Conservation (phyloP, 1,139 yeast species). For the Lodderomyces jiufengensis region DNA sequence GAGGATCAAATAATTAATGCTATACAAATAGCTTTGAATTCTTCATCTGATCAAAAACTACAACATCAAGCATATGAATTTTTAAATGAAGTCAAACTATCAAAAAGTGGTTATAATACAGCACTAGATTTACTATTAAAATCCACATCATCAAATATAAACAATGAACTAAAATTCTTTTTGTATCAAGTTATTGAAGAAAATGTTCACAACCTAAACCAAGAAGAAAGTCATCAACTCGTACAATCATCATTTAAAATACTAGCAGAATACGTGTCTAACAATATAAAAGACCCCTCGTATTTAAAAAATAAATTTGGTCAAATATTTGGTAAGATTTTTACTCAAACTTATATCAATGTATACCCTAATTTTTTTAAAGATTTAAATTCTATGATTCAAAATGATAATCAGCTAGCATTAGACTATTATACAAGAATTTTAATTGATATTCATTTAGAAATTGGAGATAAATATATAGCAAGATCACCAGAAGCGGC, state of each 20-base stretch:
- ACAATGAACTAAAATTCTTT: slow-evolving; percentile 65
- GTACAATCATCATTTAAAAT: slow-evolving; percentile 41
- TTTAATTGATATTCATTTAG: slow-evolving; percentile 74
- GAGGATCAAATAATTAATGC: slow-evolving; percentile 91
- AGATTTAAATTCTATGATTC: slow-evolving; percentile 42
- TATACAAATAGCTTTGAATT: slow-evolving; percentile 81
- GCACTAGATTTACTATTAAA: slow-evolving; percentile 59
- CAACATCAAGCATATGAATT: slow-evolving; percentile 83
- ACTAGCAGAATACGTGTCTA: slow-evolving; percentile 27
- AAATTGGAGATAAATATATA: slow-evolving; percentile 89
- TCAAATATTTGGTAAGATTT: slow-evolving; percentile 67
- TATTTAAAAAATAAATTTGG: slow-evolving; percentile 78
- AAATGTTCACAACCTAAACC: slow-evolving; percentile 45
- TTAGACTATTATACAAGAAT: slow-evolving; percentile 77
- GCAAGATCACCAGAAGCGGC: slow-evolving; percentile 59
- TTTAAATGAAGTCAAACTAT: slow-evolving; percentile 68
- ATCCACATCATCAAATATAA: slow-evolving; percentile 20
- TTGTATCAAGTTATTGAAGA: slow-evolving; percentile 79
- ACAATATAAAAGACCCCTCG: slow-evolving; percentile 46
- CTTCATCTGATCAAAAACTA: slow-evolving; percentile 63
- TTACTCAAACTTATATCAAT: slow-evolving; percentile 60
- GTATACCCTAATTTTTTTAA: slow-evolving; percentile 66
- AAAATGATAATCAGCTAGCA: slow-evolving; percentile 34
- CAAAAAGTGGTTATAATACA: slow-evolving; percentile 77
- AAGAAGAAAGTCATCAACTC: slow-evolving; percentile 44